These are phyloP conservation scores for Paramecium pentaurelia DNA, from an alignment of 73 alveolate species.

Conservation along the genomic window DNA sequence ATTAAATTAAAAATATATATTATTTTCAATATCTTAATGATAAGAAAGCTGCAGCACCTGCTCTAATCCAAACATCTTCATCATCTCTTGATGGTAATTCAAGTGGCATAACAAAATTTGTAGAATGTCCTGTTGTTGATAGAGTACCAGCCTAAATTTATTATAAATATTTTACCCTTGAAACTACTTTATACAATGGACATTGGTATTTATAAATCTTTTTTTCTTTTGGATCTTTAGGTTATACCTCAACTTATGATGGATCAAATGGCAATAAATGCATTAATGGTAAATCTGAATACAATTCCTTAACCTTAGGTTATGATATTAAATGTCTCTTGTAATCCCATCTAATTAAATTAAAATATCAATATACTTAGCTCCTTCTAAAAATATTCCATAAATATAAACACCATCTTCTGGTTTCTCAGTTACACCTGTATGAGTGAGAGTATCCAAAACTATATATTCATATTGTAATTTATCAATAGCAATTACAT, in stretches of 20 bases:
- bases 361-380: constrained; percentile 96
- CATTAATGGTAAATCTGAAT: constrained; percentile 97
- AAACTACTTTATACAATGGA: constrained; percentile 97
- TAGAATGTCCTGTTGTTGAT: constrained; percentile 92
- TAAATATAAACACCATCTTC: constrained; percentile 95
- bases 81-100: constrained; percentile 94
- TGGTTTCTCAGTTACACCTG: constrained; percentile 84
- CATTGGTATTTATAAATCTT: constrained; percentile 82
- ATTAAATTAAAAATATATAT: not conserved
- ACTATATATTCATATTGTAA: constrained; percentile 87
- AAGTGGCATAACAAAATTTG: constrained; percentile 97
- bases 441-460: constrained; percentile 84
- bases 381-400: constrained; percentile 99
- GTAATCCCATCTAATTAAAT: constrained; percentile 94
- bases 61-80: constrained; percentile 98
- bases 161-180: constrained; percentile 93
- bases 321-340: constrained; percentile 85
- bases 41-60: constrained; percentile 99
- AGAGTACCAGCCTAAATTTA: constrained; percentile 39
- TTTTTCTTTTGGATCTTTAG: not conserved
- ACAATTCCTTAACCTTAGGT: constrained; percentile 96
- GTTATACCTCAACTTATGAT: not conserved
- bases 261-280: constrained; percentile 90
- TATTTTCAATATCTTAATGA: constrained; percentile 89
- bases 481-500: constrained; percentile 96